A percentile compares a stretch with the other conserved stretches of the same genome.
phyloP scores from a whole-genome alignment of 2,329 filamentous ascomycete species.

The Paecilomyces formosus region DNA sequence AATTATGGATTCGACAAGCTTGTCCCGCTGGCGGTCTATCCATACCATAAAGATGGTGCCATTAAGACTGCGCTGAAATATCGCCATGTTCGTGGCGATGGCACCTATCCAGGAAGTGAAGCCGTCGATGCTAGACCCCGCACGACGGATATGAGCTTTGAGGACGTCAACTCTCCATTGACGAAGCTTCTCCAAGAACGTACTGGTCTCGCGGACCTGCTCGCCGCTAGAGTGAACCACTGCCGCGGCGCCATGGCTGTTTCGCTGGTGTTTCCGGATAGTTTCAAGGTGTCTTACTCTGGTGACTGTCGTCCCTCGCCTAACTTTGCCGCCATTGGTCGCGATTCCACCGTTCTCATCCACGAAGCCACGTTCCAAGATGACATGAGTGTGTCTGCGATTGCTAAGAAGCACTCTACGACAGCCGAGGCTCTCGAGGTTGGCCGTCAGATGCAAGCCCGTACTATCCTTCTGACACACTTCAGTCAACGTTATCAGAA shows the following conservation, averaged over 20 bases:
- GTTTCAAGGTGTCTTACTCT: constrained; percentile 84
- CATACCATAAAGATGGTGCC: constrained; percentile 12
- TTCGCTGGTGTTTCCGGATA: constrained; percentile 67
- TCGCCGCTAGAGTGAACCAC: constrained; percentile 64
- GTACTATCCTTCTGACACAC: constrained; percentile 78
- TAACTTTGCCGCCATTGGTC: constrained; percentile 63
- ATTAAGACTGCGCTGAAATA: constrained; percentile 22
- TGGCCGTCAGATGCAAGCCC: constrained; percentile 69
- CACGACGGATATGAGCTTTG: constrained; percentile 18
- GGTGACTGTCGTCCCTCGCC: constrained; percentile 81
- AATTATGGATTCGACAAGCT: constrained; percentile 60
- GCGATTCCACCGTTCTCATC: constrained; percentile 71
- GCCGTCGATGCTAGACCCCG: constrained; percentile 4
- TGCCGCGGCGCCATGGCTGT: constrained; percentile 72
- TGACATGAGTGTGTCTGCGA: constrained; percentile 67
- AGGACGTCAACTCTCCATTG: constrained; percentile 17
- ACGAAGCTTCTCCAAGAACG: constrained; percentile 38
- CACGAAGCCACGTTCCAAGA: constrained; percentile 97
- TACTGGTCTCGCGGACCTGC: constrained; percentile 59
- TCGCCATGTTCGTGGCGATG: constrained; percentile 19
- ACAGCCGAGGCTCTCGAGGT: constrained; percentile 77
- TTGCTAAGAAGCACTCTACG: constrained; percentile 85
- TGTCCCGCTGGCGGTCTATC: constrained; percentile 41
- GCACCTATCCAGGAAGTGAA: constrained; percentile 14
- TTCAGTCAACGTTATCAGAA: constrained; percentile 93